Evolutionary conservation across 2,329 filamentous ascomycete genomes (phyloP).

Genomic region (Aspergillus puulaauensis): DNA sequence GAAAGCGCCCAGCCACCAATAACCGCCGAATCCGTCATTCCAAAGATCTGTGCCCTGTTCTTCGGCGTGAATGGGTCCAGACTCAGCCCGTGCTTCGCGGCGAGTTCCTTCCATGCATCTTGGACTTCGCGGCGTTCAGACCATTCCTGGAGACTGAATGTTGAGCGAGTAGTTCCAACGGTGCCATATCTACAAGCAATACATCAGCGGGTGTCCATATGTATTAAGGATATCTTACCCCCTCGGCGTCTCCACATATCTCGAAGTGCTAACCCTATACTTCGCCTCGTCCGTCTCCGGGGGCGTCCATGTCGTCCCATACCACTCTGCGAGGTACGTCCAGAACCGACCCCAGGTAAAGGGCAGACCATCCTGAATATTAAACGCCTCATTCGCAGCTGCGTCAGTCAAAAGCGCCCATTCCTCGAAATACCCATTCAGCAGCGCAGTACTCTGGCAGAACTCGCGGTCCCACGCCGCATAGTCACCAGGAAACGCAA

Average conservation of each 20-base stretch:
- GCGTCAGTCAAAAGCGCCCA: conserved; percentile 49
- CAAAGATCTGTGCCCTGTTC: conserved; percentile 2
- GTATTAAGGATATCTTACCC: conserved; percentile 36
- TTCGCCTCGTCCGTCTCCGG: conserved; percentile 25
- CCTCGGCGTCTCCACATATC: conserved; percentile 25
- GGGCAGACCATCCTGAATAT: conserved; percentile 46
- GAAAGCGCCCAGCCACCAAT: conserved; percentile 17
- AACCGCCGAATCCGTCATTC: conserved; percentile 18
- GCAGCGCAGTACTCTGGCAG: conserved; percentile 44
- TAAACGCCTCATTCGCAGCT: conserved; percentile 50
- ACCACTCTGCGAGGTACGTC: conserved; percentile 48
- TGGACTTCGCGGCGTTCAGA: conserved; percentile 45
- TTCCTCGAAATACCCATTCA: conserved; percentile 52
- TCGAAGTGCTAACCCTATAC: conserved; percentile 21
- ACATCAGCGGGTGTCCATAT: conserved; percentile 12
- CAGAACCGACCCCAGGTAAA: conserved; percentile 52
- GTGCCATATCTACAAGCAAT: background rate
- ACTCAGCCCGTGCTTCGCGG: conserved; percentile 40
- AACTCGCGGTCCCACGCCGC: conserved; percentile 45
- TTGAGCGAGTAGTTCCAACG: background rate
- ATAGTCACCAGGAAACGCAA: conserved; percentile 48
- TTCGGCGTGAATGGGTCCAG: background rate
- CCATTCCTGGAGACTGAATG: conserved; percentile 38
- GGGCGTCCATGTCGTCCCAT: conserved; percentile 38
- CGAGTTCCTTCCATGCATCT: conserved; percentile 19